Percentiles rank a stretch among this genome's conserved stretches.
Conservation (phyloP, 768 basidiomycete species). For the Psilocybe cubensis region DNA sequence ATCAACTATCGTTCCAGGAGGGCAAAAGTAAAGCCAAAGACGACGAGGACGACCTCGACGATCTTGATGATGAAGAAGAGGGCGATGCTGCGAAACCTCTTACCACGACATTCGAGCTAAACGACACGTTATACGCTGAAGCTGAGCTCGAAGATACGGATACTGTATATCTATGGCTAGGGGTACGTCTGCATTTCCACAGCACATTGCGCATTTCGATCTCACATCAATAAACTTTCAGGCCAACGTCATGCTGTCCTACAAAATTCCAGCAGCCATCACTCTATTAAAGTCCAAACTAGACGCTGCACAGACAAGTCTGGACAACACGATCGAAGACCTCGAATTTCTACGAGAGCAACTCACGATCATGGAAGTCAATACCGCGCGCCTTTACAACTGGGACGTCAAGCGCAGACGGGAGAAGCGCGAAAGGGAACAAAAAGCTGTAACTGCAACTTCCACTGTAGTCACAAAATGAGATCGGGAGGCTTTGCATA, state of each 20-base stretch:
- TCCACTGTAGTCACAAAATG: constrained; percentile 2
- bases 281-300: constrained; percentile 78
- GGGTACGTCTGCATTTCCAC: constrained; percentile 59
- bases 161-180: constrained; percentile 93
- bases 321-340: constrained; percentile 80
- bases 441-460: not conserved
- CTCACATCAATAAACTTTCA: constrained; percentile 31
- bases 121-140: constrained; percentile 93
- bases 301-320: constrained; percentile 62
- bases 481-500: not conserved
- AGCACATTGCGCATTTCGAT: not conserved
- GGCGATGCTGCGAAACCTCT: constrained; percentile 54
- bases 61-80: constrained; percentile 51
- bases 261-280: constrained; percentile 81
- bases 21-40: constrained; percentile 52
- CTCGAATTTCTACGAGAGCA: constrained; percentile 94
- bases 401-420: constrained; percentile 90
- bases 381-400: constrained; percentile 95
- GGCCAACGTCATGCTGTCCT: constrained; percentile 99
- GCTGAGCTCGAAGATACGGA: constrained; percentile 88
- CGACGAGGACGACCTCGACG: constrained; percentile 58
- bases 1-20: constrained; percentile 48
- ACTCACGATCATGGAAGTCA: constrained; percentile 94
- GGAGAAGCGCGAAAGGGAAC: constrained; percentile 44
- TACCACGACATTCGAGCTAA: constrained; percentile 90